Evolutionary conservation across 176 grass and related monocot genomes (phyloP), one percentile per base, ranked within the genome.

Genomic region (Musa itinerans): DNA sequence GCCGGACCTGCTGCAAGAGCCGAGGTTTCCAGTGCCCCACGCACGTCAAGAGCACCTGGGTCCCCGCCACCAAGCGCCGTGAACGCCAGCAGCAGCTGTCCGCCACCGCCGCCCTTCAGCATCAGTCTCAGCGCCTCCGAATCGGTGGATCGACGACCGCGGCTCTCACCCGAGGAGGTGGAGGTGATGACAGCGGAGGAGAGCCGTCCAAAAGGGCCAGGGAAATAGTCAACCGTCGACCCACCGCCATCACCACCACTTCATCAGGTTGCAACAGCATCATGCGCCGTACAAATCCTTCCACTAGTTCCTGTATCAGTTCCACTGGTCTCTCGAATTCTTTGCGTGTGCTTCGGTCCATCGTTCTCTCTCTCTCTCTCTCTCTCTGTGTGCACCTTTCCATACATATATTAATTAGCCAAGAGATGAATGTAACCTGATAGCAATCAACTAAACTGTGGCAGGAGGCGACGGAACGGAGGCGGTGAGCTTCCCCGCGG

Each of bases 41-140:
- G 50, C 95, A 99, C 81, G 75, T 99, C 26, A 93, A 91, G 80
- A 91, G 84, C 86, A 94, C 95, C 14, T 99, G 95, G 95, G 90
- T 99, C 19, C 90, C 95, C 6, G 95, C 95, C 48, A 6, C 88
- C 50, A 99, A 92, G 86, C 85, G 94, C 69, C 90, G 95, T 20
- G 90, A 94, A 81, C 81, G 88, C 48, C 94, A 93, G 79, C 94
- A 97, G 63, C 94, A 97, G 75, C 82, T 93, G 53, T 78, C 86
- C 48, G 81, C 86, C 16, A 79, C 86, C 24, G 81, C 86, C 0
- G 80, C 85, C 50, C 55, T 50, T 13, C 68, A 63, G 20, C 68
- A 69, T 9, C 55, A 51, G 16, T 82, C 59, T 3, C 74, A 52
- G 10, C 20, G 72, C 78, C 78, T 68, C 70, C 75, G 79, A 24